These are phyloP conservation scores for Ceratocystiopsis minuta DNA, from an alignment of 2,329 filamentous ascomycete genomes.

Conservation along the genomic window DNA sequence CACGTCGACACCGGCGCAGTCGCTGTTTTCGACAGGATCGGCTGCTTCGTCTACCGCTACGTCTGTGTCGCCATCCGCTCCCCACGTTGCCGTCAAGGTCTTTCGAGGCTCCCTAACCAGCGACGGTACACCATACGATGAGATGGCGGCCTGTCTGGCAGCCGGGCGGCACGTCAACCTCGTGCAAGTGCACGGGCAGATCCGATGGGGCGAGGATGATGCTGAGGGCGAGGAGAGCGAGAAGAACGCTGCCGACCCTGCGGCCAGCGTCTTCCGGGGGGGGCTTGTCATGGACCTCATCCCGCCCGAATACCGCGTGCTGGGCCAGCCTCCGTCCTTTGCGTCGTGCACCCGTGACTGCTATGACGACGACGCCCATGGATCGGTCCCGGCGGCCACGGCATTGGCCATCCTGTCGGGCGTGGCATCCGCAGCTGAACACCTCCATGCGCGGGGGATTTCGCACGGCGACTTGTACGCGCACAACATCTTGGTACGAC, in stretches of 20 bases:
- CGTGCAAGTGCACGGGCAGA: slow-evolving; percentile 25
- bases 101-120: slow-evolving; percentile 29
- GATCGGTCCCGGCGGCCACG: slow-evolving; percentile 13
- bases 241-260: neutral
- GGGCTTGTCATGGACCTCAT: slow-evolving; percentile 30
- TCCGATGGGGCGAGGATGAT: slow-evolving; percentile 11
- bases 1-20: neutral
- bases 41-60: neutral
- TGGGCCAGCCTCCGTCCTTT: slow-evolving; percentile 26
- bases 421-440: slow-evolving; percentile 23
- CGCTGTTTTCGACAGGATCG: neutral
- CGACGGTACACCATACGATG: slow-evolving; percentile 29
- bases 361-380: slow-evolving; percentile 15
- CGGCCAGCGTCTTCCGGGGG: slow-evolving; percentile 10
- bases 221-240: neutral
- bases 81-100: slow-evolving; percentile 26
- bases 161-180: slow-evolving; percentile 28
- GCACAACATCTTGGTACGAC: slow-evolving; percentile 25
- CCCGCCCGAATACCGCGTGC: slow-evolving; percentile 22
- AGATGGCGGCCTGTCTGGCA: slow-evolving; percentile 27
- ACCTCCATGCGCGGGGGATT: slow-evolving; percentile 25
- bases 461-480: slow-evolving; percentile 29
- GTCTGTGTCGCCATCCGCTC: neutral
- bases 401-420: slow-evolving; percentile 20
- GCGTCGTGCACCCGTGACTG: slow-evolving; percentile 27